phyloP scores from a whole-genome alignment of 306 rosid species.

The Corylus avellana region DNA sequence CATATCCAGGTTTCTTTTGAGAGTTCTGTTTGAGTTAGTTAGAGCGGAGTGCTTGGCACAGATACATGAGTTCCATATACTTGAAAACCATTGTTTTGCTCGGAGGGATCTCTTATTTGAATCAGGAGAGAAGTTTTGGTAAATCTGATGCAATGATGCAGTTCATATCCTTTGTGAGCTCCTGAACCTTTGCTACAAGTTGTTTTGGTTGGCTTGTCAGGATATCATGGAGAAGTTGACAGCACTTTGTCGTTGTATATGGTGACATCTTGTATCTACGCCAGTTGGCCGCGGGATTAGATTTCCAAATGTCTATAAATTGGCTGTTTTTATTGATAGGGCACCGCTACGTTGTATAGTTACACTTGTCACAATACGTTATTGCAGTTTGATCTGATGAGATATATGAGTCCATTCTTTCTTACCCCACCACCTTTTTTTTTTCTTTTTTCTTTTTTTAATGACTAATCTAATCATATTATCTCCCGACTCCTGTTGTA shows the following conservation, averaged over 20 bases:
- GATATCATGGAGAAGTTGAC: constrained; percentile 45
- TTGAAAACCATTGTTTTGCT: constrained; percentile 10
- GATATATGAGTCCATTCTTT: background rate
- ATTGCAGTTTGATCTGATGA: constrained; percentile 33
- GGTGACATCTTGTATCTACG: constrained; percentile 50
- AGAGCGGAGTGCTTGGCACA: constrained; percentile 1
- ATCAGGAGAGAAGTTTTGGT: constrained; percentile 31
- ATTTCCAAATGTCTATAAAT: constrained; percentile 25
- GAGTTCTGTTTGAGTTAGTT: constrained; percentile 46
- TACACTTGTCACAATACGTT: constrained; percentile 44
- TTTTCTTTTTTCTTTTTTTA: background rate
- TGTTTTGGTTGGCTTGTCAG: constrained; percentile 23
- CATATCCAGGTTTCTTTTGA: constrained; percentile 77
- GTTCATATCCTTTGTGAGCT: constrained; percentile 37
- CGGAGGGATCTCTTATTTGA: constrained; percentile 32
- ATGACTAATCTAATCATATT: background rate
- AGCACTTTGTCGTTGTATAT: constrained; percentile 51
- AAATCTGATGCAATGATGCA: constrained; percentile 28
- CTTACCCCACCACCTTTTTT: too few relatives aligned
- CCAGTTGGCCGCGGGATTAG: constrained; percentile 35
- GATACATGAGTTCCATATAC: constrained; percentile 15
- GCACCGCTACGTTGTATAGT: constrained; percentile 61
- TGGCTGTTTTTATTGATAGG: constrained; percentile 25
- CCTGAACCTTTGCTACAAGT: constrained; percentile 23
- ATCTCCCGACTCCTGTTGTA: background rate